Base-by-base conservation (phyloP, 257 asterid species). In the Rubia yunnanensis region DNA sequence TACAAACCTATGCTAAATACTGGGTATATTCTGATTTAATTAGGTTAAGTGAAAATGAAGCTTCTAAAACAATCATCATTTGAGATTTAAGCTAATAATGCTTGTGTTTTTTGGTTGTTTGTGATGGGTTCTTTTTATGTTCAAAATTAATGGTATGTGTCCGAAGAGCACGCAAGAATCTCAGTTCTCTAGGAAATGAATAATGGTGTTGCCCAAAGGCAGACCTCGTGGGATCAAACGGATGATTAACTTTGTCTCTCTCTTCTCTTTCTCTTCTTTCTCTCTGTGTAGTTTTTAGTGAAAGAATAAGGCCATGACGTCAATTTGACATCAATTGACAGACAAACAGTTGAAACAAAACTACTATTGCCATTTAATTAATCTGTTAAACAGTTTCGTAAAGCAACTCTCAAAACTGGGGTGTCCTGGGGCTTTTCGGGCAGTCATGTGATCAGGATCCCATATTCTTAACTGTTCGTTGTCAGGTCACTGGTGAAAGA, bases 201-300 rank as follows among this genome's bases (percentile, higher is more conserved):
- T 69, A 34, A 46, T 61, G 67, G 62, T 63, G 73, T 77, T 70
- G 66, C 85, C 84, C 77, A 72, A 84, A 84, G 80, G 80, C 83
- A 71, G 80, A 78, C 94, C 86, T 81, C 77, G 75, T 79, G 84
- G 89, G 85, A 82, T 84, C 88, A 79, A 75, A 72, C 52, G 60
- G 64, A 68, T 79, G 20, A 52, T 70, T 65, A 41, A 34, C 27
- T 30, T 68, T 63, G 56, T 63, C 17, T 63, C 34, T 60, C 61
- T 14, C 23, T 27, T 46, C 61, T 44, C 54, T 58, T 70, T 60
- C 38, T 3, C 39, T 35, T 35, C 39, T 35, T 35, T 50, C 57
- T 50, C 27, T 50, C 17, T 50, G n/a, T 52, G 35, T 39, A 23
- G 38, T 20, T 34, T 36, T 26, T 26, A 10, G 22, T 26, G 32